Evolutionary conservation across 108 stramenopile genomes (phyloP).

Genomic region (Nitzschia inconspicua): DNA sequence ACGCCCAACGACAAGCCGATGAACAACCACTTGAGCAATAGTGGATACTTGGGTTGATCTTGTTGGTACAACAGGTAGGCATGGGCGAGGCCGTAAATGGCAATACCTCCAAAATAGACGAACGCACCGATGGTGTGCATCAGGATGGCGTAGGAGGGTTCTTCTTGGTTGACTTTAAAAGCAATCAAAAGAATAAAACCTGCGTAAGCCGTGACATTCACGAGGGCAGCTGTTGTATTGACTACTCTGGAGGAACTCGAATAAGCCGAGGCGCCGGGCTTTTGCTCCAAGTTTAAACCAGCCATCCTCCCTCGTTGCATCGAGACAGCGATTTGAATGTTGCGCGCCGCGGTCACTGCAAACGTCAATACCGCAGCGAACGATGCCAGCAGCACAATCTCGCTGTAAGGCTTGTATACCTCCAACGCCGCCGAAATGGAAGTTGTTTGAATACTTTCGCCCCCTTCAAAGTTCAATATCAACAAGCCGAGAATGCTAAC

Average conservation of each 20-base stretch:
- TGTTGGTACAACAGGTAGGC: neutral
- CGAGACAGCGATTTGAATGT: slow-evolving; percentile 6
- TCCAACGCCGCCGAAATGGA: too few species aligned
- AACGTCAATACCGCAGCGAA: neutral
- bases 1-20: neutral
- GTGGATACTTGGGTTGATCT: neutral
- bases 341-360: neutral
- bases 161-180: neutral
- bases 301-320: too few species aligned
- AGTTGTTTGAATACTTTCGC: too few species aligned
- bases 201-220: neutral
- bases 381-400: neutral
- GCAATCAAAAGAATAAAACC: neutral
- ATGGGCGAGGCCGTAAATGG: neutral
- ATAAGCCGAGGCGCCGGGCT: neutral
- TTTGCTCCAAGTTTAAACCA: too few species aligned
- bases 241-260: neutral
- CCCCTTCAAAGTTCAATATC: too few species aligned
- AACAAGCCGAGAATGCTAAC: too few species aligned
- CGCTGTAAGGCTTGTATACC: neutral
- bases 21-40: neutral
- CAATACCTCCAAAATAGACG: neutral
- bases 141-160: neutral
- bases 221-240: neutral
- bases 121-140: neutral